These are phyloP conservation scores for Xylaria arbuscula DNA, from an alignment of 2,329 filamentous ascomycete genomes.

Conservation along the genomic window DNA sequence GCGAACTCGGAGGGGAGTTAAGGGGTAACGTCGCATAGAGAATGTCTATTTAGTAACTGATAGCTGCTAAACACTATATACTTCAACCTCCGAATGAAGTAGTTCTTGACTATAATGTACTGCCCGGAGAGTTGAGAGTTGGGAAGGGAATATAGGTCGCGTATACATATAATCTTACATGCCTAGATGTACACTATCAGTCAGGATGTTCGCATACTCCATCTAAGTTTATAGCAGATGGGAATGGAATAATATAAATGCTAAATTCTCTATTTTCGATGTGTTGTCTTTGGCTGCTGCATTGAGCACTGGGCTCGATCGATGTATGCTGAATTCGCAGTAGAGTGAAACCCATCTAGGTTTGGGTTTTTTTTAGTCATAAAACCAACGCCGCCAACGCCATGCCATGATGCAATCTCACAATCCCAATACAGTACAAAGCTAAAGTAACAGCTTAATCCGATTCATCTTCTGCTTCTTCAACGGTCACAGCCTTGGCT, in stretches of 20 bases:
- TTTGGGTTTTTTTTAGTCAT: constrained; percentile 11
- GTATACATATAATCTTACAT: neutral
- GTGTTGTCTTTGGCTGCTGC: constrained; percentile 14
- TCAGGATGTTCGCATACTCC: neutral
- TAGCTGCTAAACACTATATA: too few species aligned
- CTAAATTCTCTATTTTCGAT: constrained; percentile 18
- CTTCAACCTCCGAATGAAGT: neutral
- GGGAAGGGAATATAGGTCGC: neutral
- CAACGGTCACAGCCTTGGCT: constrained; percentile 47
- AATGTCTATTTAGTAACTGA: neutral
- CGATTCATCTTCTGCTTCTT: constrained; percentile 40
- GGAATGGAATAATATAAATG: constrained; percentile 2
- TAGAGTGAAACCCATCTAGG: constrained; percentile 21
- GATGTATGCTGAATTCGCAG: constrained; percentile 21
- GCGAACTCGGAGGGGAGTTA: neutral
- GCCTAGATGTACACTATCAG: too few species aligned
- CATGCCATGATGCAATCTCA: constrained; percentile 47
- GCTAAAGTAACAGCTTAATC: constrained; percentile 31
- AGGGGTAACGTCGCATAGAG: neutral
- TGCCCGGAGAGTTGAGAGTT: neutral
- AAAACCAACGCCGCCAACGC: constrained; percentile 48
- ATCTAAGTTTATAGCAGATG: neutral
- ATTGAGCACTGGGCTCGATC: constrained; percentile 28
- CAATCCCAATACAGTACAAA: constrained; percentile 44
- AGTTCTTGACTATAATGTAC: neutral